Evolutionary conservation across 192 early-diverging fungal species (phyloP), one percentile per base, ranked within the genome.

Genomic region (Coemansia sp.): DNA sequence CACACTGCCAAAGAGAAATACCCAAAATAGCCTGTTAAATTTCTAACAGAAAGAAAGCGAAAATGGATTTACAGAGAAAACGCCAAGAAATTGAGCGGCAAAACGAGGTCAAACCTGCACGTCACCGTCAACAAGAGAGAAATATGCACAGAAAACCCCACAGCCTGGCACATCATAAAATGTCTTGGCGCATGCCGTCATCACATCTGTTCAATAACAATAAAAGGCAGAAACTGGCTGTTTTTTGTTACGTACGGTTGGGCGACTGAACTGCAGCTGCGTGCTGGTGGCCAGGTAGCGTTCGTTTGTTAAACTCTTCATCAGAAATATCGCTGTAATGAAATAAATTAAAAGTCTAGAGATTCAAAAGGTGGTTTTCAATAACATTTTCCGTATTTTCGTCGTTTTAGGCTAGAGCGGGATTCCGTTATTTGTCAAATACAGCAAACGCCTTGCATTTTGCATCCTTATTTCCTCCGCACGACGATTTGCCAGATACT

Each of bases 11-110:
- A 6, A 15, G 6, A 24, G 32, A 12, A 22, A 15, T 32, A n/a
- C n/a, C 53, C 53, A 24, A 55, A 29, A 14, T 55, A 25, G 17
- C 19, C 48, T 17, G 17, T 19, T 47, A 49, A 49, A 49, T 22
- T 19, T 19, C 19, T 15, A 49, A 15, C 48, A 49, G 15, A 49
- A 49, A 49, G 48, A 49, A 49, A 21, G 17, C 15, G 5, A n/a
- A 12, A 55, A 21, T 7, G 37, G 57, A 58, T 58, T 58, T 58
- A 24, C 57, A 56, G 55, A 56, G 55, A 56, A 58, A 56, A 58
- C 24, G 57, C 57, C 57, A 58, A 58, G 57, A 58, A 58, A 58
- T 58, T 58, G 53, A 55, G 53, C 53, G 53, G 27, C 53, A 55
- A n/a, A 29, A n/a, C 29, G 23, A 15, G 27, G 9, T 25, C 22